Evolutionary conservation across 805 yeast species (phyloP).

Genomic region (Saccharomyces mikatae): DNA sequence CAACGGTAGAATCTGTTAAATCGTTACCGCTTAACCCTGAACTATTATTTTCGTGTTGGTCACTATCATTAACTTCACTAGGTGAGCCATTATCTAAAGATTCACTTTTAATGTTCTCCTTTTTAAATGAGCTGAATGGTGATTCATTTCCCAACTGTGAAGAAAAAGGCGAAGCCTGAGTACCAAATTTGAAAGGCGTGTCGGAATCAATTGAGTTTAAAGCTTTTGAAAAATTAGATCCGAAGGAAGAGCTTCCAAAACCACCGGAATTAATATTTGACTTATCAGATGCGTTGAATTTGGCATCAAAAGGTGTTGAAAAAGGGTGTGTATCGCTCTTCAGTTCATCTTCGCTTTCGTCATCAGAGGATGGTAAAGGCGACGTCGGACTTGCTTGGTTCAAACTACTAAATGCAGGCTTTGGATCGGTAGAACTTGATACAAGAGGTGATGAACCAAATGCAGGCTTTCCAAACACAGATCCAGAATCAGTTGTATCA

Average conservation of each 20-base stretch:
- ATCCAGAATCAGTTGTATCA: not conserved
- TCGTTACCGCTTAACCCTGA: slow-evolving; percentile 1
- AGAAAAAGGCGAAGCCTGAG: not conserved
- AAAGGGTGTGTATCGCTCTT: not conserved
- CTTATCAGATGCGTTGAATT: not conserved
- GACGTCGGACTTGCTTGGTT: not conserved
- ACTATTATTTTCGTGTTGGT: not conserved
- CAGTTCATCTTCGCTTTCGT: not conserved
- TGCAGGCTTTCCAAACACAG: slow-evolving; percentile 12
- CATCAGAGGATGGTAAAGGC: not conserved
- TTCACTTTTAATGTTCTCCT: slow-evolving; percentile 1
- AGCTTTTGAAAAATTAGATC: not conserved
- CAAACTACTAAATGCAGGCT: not conserved
- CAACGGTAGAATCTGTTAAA: slow-evolving; percentile 19
- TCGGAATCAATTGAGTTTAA: not conserved
- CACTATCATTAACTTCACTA: not conserved
- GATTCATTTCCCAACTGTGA: not conserved
- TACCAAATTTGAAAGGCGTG: not conserved
- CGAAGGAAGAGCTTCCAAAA: not conserved
- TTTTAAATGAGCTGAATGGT: not conserved
- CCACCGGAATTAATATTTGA: not conserved
- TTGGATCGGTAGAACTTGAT: not conserved
- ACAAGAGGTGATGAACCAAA: slow-evolving; percentile 20
- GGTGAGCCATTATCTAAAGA: slow-evolving; percentile 1
- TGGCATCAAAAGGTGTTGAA: not conserved